Evolutionary conservation across 2,329 filamentous ascomycete species (phyloP).

Genomic region (Cercospora sp.): DNA sequence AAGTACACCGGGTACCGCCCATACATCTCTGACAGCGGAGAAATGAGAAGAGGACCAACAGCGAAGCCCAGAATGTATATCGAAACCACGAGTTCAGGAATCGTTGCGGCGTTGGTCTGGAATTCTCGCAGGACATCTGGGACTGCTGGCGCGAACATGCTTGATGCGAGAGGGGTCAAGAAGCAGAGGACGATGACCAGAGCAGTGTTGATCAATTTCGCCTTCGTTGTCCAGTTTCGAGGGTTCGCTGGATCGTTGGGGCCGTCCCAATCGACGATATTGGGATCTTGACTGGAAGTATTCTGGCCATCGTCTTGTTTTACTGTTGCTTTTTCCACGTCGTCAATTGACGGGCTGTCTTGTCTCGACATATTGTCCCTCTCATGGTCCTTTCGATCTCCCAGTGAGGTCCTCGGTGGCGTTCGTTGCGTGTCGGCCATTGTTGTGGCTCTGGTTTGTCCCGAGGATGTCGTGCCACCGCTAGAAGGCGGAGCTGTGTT

Average conservation of each 20-base stretch:
- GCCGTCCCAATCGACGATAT: slow-evolving; percentile 60
- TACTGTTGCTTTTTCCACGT: slow-evolving; percentile 6
- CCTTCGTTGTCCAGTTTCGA: slow-evolving; percentile 58
- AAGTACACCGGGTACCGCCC: slow-evolving; percentile 35
- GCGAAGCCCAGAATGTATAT: slow-evolving; percentile 57
- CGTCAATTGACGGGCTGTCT: neutral
- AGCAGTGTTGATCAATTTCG: slow-evolving; percentile 42
- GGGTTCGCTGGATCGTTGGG: slow-evolving; percentile 56
- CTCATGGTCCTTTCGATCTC: slow-evolving; percentile 8
- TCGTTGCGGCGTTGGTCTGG: slow-evolving; percentile 49
- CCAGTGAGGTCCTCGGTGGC: neutral
- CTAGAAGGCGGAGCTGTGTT: neutral
- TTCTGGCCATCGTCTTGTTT: neutral
- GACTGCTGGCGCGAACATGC: slow-evolving; percentile 67
- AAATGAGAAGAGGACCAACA: slow-evolving; percentile 45
- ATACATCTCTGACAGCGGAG: slow-evolving; percentile 40
- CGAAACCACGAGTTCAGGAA: slow-evolving; percentile 65
- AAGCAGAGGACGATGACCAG: slow-evolving; percentile 53
- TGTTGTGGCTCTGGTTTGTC: neutral
- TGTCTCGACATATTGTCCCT: slow-evolving; percentile 1
- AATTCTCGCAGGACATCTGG: slow-evolving; percentile 64
- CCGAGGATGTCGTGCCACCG: neutral
- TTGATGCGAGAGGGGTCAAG: slow-evolving; percentile 52
- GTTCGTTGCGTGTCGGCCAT: neutral
- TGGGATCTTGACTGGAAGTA: slow-evolving; percentile 33